phyloP scores from a whole-genome alignment of 1,284 basidiomycete species.

The Cutaneotrichosporon mucoides region DNA sequence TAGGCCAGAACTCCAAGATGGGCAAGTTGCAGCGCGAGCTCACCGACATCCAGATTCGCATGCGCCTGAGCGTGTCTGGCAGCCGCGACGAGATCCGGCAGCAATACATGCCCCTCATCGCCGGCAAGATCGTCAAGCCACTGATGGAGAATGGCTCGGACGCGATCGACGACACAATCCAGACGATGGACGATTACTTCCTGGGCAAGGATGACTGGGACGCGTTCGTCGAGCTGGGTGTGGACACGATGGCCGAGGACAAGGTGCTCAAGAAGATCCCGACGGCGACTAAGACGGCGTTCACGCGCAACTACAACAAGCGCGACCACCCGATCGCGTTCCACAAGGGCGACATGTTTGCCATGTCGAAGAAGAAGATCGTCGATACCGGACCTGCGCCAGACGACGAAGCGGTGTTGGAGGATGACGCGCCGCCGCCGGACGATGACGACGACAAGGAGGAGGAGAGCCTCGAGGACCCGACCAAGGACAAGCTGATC shows the following conservation, averaged over 20 bases:
- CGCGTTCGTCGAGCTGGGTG: slow-evolving; percentile 84
- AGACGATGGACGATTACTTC: slow-evolving; percentile 90
- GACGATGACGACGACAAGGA: slow-evolving; percentile 50
- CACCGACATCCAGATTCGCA: slow-evolving; percentile 86
- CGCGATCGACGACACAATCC: slow-evolving; percentile 75
- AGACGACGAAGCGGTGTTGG: slow-evolving; percentile 83
- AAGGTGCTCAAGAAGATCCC: slow-evolving; percentile 77
- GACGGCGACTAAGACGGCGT: slow-evolving; percentile 70
- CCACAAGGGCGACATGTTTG: slow-evolving; percentile 75
- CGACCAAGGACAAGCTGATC: slow-evolving; percentile 57
- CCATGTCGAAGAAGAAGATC: slow-evolving; percentile 69
- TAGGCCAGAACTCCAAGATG: slow-evolving; percentile 95
- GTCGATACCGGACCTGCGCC: slow-evolving; percentile 59
- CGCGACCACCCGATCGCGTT: slow-evolving; percentile 85
- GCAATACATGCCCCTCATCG: slow-evolving; percentile 81
- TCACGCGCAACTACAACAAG: slow-evolving; percentile 87
- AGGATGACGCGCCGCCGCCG: slow-evolving; percentile 45
- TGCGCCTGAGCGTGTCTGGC: slow-evolving; percentile 89
- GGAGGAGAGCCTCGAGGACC: slow-evolving; percentile 49
- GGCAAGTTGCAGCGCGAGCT: slow-evolving; percentile 74
- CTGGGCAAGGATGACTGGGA: slow-evolving; percentile 95
- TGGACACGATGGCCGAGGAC: slow-evolving; percentile 73
- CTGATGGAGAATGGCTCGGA: slow-evolving; percentile 63
- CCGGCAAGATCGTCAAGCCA: slow-evolving; percentile 72
- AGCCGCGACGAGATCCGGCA: slow-evolving; percentile 84